Evolutionary conservation across 2,329 filamentous ascomycete genomes (phyloP).

Genomic region (Neofusicoccum sp.): DNA sequence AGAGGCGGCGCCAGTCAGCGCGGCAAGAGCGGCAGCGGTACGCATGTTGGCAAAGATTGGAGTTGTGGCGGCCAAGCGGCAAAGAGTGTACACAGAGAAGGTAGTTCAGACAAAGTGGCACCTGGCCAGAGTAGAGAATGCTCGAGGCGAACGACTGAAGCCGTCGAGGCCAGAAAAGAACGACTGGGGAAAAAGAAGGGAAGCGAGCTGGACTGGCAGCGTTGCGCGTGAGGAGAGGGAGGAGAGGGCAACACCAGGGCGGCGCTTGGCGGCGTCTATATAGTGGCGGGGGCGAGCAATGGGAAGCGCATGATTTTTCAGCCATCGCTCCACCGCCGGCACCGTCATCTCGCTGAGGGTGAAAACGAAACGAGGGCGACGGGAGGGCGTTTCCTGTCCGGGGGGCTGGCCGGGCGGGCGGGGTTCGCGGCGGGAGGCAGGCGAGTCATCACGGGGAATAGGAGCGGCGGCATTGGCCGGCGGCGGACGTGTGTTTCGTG

Average conservation of each 20-base stretch:
- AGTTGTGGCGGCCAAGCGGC: not conserved
- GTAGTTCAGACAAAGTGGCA: constrained; percentile 4
- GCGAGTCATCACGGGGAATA: constrained; percentile 1
- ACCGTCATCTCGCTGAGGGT: constrained; percentile 16
- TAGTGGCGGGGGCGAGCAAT: not conserved
- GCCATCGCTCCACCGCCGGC: not conserved
- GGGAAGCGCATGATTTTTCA: constrained; percentile 15
- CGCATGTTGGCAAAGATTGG: not conserved
- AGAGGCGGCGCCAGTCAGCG: constrained; percentile 3
- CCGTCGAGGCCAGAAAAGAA: constrained; percentile 18
- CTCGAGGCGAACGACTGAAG: constrained; percentile 15
- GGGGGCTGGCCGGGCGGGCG: not conserved
- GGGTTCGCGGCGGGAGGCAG: not conserved
- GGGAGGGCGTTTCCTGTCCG: not conserved
- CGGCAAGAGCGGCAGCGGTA: constrained; percentile 7
- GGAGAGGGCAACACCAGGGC: not conserved
- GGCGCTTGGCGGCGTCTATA: constrained; percentile 12
- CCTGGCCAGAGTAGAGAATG: constrained; percentile 17
- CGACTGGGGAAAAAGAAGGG: constrained; percentile 9
- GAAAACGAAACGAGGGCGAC: constrained; percentile 11
- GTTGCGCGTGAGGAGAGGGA: not conserved
- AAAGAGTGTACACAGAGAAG: not conserved
- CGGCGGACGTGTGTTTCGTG: not conserved
- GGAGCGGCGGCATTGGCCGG: not conserved
- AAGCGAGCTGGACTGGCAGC: constrained; percentile 17